Conservation (phyloP, 805 yeast genomes). For the Spathaspora passalidarum region DNA sequence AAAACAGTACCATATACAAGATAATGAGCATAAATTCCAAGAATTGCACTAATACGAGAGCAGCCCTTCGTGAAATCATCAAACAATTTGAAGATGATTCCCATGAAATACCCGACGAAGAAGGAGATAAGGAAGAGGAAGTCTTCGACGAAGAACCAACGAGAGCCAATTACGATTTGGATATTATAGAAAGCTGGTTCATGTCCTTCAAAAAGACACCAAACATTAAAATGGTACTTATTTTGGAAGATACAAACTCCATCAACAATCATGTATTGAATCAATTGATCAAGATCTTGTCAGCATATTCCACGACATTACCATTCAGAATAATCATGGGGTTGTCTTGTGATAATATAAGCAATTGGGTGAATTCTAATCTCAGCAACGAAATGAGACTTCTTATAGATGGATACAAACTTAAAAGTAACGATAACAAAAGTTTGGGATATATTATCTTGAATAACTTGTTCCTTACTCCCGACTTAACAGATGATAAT, state of each 20-base stretch:
- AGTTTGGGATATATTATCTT: slow-evolving; percentile 32
- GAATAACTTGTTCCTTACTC: slow-evolving; percentile 28
- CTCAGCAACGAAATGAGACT: slow-evolving; percentile 29
- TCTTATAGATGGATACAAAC: slow-evolving; percentile 26
- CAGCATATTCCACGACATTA: slow-evolving; percentile 20
- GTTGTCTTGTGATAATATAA: slow-evolving; percentile 31
- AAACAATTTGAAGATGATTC: slow-evolving; percentile 23
- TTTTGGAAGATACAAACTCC: slow-evolving; percentile 38
- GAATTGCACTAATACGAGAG: slow-evolving; percentile 30
- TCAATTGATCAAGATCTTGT: slow-evolving; percentile 30
- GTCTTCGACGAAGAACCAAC: slow-evolving; percentile 12
- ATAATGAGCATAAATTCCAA: slow-evolving; percentile 29
- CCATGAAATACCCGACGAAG: slow-evolving; percentile 12
- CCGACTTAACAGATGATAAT: slow-evolving; percentile 16
- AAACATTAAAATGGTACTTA: slow-evolving; percentile 12
- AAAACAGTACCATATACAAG: slow-evolving; percentile 12
- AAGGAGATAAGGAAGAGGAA: slow-evolving; percentile 15
- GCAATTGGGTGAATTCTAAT: slow-evolving; percentile 34
- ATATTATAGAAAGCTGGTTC: slow-evolving; percentile 33
- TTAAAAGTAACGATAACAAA: slow-evolving; percentile 30
- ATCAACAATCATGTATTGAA: slow-evolving; percentile 32
- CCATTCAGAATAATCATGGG: slow-evolving; percentile 38
- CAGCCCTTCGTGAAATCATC: slow-evolving; percentile 31
- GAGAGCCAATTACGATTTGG: slow-evolving; percentile 34
- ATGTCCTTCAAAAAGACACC: background rate